A percentile compares a stretch with the other conserved stretches of the same genome.
These are phyloP conservation scores for Mycogone perniciosa DNA, from an alignment of 2,329 filamentous ascomycete species.

Conservation along the genomic window DNA sequence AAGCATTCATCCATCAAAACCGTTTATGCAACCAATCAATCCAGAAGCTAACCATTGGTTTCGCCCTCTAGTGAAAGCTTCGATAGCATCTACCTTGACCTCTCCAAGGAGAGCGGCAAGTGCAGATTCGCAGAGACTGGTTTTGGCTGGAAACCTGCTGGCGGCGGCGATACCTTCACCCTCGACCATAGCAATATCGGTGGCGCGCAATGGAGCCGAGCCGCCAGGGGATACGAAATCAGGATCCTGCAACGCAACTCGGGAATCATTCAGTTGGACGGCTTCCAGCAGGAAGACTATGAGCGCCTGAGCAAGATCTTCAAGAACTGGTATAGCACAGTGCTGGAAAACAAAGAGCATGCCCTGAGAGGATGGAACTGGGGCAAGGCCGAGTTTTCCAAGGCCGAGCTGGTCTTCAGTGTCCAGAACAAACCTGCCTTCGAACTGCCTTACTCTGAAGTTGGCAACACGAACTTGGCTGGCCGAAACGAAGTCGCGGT, in stretches of 20 bases:
- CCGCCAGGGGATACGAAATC: slow-evolving; percentile 85
- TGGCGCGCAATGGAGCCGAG: slow-evolving; percentile 89
- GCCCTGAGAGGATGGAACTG: slow-evolving; percentile 97
- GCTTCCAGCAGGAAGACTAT: slow-evolving; percentile 90
- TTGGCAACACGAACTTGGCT: slow-evolving; percentile 94
- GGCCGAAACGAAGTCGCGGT: slow-evolving; percentile 97
- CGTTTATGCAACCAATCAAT: neutral
- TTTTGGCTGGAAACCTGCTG: slow-evolving; percentile 87
- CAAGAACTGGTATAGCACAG: slow-evolving; percentile 97
- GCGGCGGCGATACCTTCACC: slow-evolving; percentile 87
- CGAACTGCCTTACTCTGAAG: slow-evolving; percentile 94
- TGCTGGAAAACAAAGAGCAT: slow-evolving; percentile 87
- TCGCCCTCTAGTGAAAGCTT: slow-evolving; percentile 69
- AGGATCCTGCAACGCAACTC: slow-evolving; percentile 83
- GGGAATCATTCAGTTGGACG: slow-evolving; percentile 86
- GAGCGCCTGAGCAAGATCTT: slow-evolving; percentile 88
- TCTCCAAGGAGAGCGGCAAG: slow-evolving; percentile 87
- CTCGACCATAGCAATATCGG: slow-evolving; percentile 81
- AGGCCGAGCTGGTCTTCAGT: slow-evolving; percentile 91
- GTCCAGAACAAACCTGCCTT: slow-evolving; percentile 96
- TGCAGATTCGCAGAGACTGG: slow-evolving; percentile 93
- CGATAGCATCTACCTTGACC: slow-evolving; percentile 92
- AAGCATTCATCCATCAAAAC: neutral
- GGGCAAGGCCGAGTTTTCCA: slow-evolving; percentile 96
- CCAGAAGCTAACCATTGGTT: neutral